Evolutionary conservation across 345 rosid genomes (phyloP).

Genomic region (Lumnitzera racemosa): DNA sequence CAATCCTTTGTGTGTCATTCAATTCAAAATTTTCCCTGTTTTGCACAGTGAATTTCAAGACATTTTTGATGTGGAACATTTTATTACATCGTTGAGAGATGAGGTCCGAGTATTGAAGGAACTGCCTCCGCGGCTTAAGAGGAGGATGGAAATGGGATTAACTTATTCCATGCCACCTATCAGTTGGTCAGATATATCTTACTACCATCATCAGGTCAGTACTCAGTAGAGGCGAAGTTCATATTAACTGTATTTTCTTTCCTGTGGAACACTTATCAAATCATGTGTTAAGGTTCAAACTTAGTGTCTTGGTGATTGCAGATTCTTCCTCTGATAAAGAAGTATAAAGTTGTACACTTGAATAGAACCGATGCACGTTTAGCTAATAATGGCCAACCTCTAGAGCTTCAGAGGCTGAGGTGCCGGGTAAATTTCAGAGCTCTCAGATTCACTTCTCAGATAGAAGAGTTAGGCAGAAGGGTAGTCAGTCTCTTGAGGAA

Average conservation of each 20-base stretch:
- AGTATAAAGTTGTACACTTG: slow-evolving; percentile 30
- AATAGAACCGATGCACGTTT: slow-evolving; percentile 40
- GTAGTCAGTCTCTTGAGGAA: slow-evolving; percentile 30
- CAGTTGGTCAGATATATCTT: slow-evolving; percentile 56
- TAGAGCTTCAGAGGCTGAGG: slow-evolving; percentile 36
- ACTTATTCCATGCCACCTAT: slow-evolving; percentile 36
- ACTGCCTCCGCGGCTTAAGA: slow-evolving; percentile 29
- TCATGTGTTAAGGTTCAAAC: neutral
- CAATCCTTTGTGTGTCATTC: neutral
- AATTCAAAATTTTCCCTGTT: neutral
- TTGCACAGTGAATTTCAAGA: slow-evolving; percentile 41
- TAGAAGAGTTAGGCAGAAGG: slow-evolving; percentile 32
- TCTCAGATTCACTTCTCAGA: slow-evolving; percentile 31
- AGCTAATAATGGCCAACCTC: slow-evolving; percentile 34
- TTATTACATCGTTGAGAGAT: slow-evolving; percentile 36
- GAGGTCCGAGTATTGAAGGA: slow-evolving; percentile 38
- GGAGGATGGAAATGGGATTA: slow-evolving; percentile 19
- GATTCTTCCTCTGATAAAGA: slow-evolving; percentile 36
- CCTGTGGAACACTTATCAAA: no score
- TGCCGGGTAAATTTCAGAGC: slow-evolving; percentile 38
- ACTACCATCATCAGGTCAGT: slow-evolving; percentile 36
- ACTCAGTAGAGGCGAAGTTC: slow-evolving; percentile 1
- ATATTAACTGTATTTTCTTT: no score
- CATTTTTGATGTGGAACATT: slow-evolving; percentile 46
- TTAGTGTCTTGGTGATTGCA: slow-evolving; percentile 11